phyloP scores from a whole-genome alignment of 1,139 yeast species.

The Debaryomyces udenii region DNA sequence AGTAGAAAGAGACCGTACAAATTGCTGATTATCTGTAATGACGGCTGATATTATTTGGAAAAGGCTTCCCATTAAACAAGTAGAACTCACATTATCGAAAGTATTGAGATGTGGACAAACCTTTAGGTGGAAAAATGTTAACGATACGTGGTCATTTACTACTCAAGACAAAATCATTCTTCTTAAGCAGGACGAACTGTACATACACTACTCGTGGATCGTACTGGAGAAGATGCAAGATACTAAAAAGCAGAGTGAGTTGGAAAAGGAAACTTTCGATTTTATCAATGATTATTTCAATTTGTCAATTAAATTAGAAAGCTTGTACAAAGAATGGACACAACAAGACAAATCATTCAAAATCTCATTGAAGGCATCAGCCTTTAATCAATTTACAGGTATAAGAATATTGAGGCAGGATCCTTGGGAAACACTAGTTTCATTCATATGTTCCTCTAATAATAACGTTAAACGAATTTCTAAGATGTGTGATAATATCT shows the following conservation, averaged over 20 bases:
- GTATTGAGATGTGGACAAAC: conserved; percentile 91
- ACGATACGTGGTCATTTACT: conserved; percentile 64
- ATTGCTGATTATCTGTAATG: conserved; percentile 16
- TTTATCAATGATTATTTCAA: conserved; percentile 72
- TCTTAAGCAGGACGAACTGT: conserved; percentile 48
- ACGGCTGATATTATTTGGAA: conserved; percentile 33
- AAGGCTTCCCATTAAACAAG: conserved; percentile 23
- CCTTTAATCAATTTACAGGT: conserved; percentile 58
- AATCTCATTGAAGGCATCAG: conserved; percentile 30
- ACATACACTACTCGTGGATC: conserved; percentile 35
- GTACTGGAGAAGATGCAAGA: conserved; percentile 18
- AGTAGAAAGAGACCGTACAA: not conserved
- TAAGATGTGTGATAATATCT: conserved; percentile 84
- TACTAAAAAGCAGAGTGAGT: conserved; percentile 7
- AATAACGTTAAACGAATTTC: conserved; percentile 93
- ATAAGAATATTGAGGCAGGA: conserved; percentile 86
- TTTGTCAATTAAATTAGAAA: conserved; percentile 54
- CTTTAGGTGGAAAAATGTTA: conserved; percentile 67
- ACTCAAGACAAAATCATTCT: conserved; percentile 51
- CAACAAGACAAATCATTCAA: conserved; percentile 52
- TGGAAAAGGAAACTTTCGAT: conserved; percentile 36
- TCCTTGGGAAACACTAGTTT: conserved; percentile 93
- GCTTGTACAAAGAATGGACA: conserved; percentile 66
- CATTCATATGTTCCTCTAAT: conserved; percentile 94
- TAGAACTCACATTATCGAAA: conserved; percentile 63